Evolutionary conservation across 805 yeast genomes (phyloP).

Genomic region (Kockiozyma suomiensis): DNA sequence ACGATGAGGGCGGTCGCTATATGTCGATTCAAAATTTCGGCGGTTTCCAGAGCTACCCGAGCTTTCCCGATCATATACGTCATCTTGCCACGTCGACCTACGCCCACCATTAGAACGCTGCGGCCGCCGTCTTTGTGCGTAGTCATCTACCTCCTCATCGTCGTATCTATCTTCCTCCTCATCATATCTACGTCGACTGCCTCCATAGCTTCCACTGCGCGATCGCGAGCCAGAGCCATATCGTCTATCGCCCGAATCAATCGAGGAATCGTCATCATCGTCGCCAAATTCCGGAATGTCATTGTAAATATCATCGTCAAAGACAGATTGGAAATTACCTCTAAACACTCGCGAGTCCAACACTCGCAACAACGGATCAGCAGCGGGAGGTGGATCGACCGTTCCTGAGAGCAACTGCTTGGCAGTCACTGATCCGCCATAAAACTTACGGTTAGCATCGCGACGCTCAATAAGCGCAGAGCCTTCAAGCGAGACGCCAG

Average conservation of each 20-base stretch:
- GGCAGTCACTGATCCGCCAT: constrained; percentile 88
- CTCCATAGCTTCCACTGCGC: constrained; percentile 24
- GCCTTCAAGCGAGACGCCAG: constrained; percentile 97
- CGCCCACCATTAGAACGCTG: constrained; percentile 34
- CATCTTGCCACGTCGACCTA: constrained; percentile 80
- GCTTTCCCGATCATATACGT: constrained; percentile 62
- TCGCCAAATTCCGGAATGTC: constrained; percentile 66
- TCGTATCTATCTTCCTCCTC: constrained; percentile 17
- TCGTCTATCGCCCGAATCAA: constrained; percentile 27
- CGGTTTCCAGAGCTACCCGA: constrained; percentile 42
- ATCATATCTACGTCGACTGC: constrained; percentile 35
- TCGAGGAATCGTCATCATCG: constrained; percentile 30
- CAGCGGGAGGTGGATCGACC: constrained; percentile 90
- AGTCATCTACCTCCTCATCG: constrained; percentile 49
- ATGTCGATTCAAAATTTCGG: constrained; percentile 47
- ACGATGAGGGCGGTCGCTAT: constrained; percentile 47
- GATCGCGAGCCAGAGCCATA: constrained; percentile 13
- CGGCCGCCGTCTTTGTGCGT: constrained; percentile 37
- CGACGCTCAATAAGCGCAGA: constrained; percentile 95
- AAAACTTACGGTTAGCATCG: constrained; percentile 94
- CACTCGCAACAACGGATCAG: constrained; percentile 83
- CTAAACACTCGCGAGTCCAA: constrained; percentile 83
- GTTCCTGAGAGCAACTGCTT: constrained; percentile 79
- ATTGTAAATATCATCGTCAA: constrained; percentile 68
- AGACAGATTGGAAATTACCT: constrained; percentile 53